These are phyloP conservation scores for Tieghemostelium lacteum DNA, from an alignment of 78 protist genomes.

Conservation along the genomic window DNA sequence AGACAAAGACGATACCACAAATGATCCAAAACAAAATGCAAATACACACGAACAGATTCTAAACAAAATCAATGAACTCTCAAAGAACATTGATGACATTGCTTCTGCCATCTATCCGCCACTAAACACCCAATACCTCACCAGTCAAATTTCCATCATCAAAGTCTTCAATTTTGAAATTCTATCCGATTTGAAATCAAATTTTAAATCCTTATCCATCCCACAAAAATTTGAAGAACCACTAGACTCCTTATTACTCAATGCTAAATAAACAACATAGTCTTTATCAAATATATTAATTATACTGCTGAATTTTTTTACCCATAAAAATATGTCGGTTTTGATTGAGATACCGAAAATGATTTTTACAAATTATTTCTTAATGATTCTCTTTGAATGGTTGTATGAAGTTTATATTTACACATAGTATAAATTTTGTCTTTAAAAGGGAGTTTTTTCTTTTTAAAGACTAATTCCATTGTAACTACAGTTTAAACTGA, in stretches of 20 bases:
- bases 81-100: conserved; percentile 47
- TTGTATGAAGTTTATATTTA: no score
- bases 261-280: no score
- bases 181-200: not conserved
- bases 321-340: no score
- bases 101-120: conserved; percentile 63
- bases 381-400: no score
- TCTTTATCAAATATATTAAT: no score
- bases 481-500: not conserved
- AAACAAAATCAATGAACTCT: conserved; percentile 16
- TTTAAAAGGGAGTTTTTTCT: not conserved
- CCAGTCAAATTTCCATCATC: conserved; percentile 5
- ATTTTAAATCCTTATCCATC: not conserved
- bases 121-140: conserved; percentile 10
- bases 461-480: not conserved
- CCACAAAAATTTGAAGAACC: not conserved
- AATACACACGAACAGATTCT: not conserved
- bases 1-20: conserved; percentile 3
- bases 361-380: no score
- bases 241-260: no score
- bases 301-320: no score
- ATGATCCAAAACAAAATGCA: not conserved
- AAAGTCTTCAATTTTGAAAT: not conserved
- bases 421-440: no score
- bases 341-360: no score